Conservation (phyloP, 1,139 yeast species). For the Candida freyschussii region DNA sequence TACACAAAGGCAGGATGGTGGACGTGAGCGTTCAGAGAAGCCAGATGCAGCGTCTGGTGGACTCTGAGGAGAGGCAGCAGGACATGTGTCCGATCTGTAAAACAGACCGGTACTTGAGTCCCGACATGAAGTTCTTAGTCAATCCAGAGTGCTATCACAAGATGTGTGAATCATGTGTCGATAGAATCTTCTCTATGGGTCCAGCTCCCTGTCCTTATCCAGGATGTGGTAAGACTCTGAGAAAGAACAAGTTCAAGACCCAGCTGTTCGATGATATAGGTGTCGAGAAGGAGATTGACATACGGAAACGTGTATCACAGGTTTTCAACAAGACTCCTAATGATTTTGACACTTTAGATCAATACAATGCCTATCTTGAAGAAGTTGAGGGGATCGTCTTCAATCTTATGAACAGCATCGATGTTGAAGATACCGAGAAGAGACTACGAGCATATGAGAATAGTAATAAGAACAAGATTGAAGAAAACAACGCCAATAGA, state of each 20-base stretch:
- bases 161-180: conserved; percentile 96
- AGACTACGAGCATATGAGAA: conserved; percentile 68
- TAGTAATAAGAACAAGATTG: conserved; percentile 68
- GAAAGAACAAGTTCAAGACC: conserved; percentile 85
- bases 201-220: conserved; percentile 98
- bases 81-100: conserved; percentile 99
- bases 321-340: conserved; percentile 79
- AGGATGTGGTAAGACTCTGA: conserved; percentile 77
- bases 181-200: conserved; percentile 86
- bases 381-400: conserved; percentile 76
- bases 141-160: conserved; percentile 98
- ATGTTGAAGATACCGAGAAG: conserved; percentile 67
- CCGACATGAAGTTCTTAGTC: conserved; percentile 86
- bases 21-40: too few species aligned
- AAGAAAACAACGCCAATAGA: conserved; percentile 67
- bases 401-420: conserved; percentile 66
- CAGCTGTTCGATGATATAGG: conserved; percentile 87
- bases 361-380: conserved; percentile 75
- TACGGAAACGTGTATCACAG: conserved; percentile 69
- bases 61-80: conserved; percentile 20
- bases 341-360: conserved; percentile 59
- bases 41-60: too few species aligned
- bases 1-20: too few species aligned
- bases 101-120: conserved; percentile 89
- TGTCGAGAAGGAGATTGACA: conserved; percentile 90